Conservation (phyloP, 176 grass and related monocot species). For the Olyra latifolia region DNA sequence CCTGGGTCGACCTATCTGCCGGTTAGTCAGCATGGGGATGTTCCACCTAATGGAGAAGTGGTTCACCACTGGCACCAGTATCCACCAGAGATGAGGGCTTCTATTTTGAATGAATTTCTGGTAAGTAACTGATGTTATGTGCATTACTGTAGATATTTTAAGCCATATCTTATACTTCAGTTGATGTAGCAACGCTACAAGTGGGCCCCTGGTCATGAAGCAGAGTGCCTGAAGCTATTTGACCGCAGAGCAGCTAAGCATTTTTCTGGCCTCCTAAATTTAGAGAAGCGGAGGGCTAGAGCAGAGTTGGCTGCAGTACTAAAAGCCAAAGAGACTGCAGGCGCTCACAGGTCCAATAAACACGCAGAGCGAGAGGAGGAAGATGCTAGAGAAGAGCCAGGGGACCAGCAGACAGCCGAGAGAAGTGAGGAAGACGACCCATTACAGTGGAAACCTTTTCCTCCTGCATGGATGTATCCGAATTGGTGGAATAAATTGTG, state of each 20-base stretch:
- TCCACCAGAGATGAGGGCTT: constrained; percentile 30
- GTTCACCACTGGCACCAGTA: constrained; percentile 37
- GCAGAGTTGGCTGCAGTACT: neutral
- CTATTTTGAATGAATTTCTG: constrained; percentile 46
- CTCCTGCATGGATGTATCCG: constrained; percentile 37
- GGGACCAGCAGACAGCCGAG: constrained; percentile 26
- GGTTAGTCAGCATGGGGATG: constrained; percentile 19
- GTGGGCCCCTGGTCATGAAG: constrained; percentile 38
- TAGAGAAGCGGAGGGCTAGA: constrained; percentile 43
- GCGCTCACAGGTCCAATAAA: neutral
- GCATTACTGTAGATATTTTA: neutral
- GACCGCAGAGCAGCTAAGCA: constrained; percentile 33
- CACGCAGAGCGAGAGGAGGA: constrained; percentile 12
- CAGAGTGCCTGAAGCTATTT: constrained; percentile 43
- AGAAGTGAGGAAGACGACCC: constrained; percentile 21
- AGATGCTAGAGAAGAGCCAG: constrained; percentile 22
- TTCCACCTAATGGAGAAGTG: constrained; percentile 29
- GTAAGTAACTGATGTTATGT: constrained; percentile 26
- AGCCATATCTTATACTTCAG: constrained; percentile 1
- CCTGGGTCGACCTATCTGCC: constrained; percentile 43
- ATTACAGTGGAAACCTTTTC: constrained; percentile 34
- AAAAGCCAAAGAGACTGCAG: constrained; percentile 3
- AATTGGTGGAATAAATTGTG: constrained; percentile 45
- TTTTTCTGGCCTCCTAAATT: constrained; percentile 21
- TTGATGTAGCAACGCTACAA: constrained; percentile 43